Evolutionary conservation across 306 rosid species (phyloP).

Genomic region (Prosopis cineraria): DNA sequence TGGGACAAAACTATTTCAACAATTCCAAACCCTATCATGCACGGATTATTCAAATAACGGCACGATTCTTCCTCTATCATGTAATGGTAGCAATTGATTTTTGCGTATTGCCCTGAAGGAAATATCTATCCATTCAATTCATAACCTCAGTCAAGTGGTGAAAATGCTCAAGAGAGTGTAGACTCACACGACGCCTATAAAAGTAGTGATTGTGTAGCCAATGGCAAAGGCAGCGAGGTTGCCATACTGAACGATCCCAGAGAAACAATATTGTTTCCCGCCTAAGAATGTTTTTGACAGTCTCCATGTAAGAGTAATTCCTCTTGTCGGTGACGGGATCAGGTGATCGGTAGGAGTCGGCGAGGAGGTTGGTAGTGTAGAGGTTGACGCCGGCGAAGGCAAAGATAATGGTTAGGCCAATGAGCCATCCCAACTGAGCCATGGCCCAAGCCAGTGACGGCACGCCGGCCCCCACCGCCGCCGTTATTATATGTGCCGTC

Average conservation of each 20-base stretch:
- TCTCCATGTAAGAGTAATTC: conserved; percentile 48
- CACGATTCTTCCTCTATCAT: conserved; percentile 36
- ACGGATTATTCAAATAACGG: conserved; percentile 53
- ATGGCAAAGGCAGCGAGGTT: conserved; percentile 35
- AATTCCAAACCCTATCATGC: conserved; percentile 59
- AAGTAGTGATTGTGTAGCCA: conserved; percentile 47
- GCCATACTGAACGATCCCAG: conserved; percentile 37
- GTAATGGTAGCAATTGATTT: conserved; percentile 47
- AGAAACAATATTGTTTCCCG: conserved; percentile 30
- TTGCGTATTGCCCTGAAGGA: conserved; percentile 53
- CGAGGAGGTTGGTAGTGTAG: conserved; percentile 41
- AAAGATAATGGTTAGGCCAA: conserved; percentile 24
- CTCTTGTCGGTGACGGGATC: conserved; percentile 36
- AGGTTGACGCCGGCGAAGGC: conserved; percentile 37
- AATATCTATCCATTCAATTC: not conserved
- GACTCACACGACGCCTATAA: conserved; percentile 37
- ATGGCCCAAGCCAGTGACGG: conserved; percentile 43
- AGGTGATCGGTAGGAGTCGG: conserved; percentile 51
- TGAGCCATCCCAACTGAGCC: conserved; percentile 46
- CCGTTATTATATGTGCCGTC: conserved; percentile 45
- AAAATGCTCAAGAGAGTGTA: not conserved
- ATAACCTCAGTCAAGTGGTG: not conserved
- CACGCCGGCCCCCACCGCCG: conserved; percentile 50
- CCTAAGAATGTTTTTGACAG: conserved; percentile 43
- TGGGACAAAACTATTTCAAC: conserved; percentile 56